phyloP scores from a whole-genome alignment of 129 eudicot genomes.

The Tanacetum coccineum region DNA sequence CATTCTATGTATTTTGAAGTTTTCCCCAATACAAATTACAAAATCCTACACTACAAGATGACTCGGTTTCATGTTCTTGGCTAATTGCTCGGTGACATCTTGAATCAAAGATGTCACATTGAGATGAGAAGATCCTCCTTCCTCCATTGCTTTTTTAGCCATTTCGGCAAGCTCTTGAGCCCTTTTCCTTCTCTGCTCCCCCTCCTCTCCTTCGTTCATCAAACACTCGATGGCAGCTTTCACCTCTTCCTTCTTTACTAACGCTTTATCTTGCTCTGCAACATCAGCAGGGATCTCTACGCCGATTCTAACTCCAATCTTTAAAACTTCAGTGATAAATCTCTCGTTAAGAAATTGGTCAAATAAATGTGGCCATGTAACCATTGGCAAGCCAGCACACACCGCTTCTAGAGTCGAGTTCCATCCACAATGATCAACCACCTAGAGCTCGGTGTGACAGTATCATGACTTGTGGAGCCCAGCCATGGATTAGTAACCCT shows the following conservation, averaged over 20 bases:
- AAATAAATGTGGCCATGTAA: slow-evolving; percentile 50
- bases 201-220: slow-evolving; percentile 43
- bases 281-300: slow-evolving; percentile 23
- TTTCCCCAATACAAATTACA: too few relatives aligned
- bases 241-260: slow-evolving; percentile 37
- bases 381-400: slow-evolving; percentile 45
- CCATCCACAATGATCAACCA: slow-evolving; percentile 66
- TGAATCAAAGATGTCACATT: slow-evolving; percentile 23
- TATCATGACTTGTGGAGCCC: slow-evolving; percentile 63
- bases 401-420: slow-evolving; percentile 52
- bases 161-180: slow-evolving; percentile 35
- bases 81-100: slow-evolving; percentile 12
- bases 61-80: not conserved
- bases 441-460: slow-evolving; percentile 48
- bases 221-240: slow-evolving; percentile 25
- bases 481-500: slow-evolving; percentile 46
- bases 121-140: slow-evolving; percentile 39
- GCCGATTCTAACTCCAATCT: slow-evolving; percentile 40
- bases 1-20: too few relatives aligned
- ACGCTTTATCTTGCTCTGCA: slow-evolving; percentile 33
- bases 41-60: not conserved
- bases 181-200: slow-evolving; percentile 26
- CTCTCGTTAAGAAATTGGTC: slow-evolving; percentile 51
- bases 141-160: slow-evolving; percentile 44
- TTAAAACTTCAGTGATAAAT: slow-evolving; percentile 33